Evolutionary conservation across 305 asterid species (phyloP).

Genomic region (Solanum hybrid): DNA sequence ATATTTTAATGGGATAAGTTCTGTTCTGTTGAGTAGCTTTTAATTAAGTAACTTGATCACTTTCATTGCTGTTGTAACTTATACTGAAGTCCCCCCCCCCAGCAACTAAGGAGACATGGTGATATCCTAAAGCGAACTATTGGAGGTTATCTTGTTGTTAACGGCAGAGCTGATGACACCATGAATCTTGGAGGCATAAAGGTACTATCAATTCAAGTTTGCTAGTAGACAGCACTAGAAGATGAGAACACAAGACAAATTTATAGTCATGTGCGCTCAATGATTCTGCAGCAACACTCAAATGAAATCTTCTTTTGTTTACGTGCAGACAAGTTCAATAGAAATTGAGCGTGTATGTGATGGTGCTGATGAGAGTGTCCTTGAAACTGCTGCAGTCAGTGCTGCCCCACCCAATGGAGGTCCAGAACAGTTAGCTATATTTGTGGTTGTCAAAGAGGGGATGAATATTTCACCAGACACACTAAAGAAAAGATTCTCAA

Average conservation of each 20-base stretch:
- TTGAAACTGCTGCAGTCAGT: conserved; percentile 91
- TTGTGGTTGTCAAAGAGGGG: conserved; percentile 68
- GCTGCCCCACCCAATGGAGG: conserved; percentile 69
- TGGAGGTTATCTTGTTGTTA: conserved; percentile 63
- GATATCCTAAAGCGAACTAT: conserved; percentile 67
- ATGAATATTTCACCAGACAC: conserved; percentile 26
- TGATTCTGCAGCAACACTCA: no score
- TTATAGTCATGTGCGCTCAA: no score
- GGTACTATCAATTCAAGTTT: conserved; percentile 24
- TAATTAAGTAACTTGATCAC: background rate
- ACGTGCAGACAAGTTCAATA: conserved; percentile 71
- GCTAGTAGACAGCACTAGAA: background rate
- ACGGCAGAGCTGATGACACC: conserved; percentile 95
- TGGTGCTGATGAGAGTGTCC: conserved; percentile 55
- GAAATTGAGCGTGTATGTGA: conserved; percentile 84
- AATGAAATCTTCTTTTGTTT: background rate
- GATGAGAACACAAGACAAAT: no score
- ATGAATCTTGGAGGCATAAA: conserved; percentile 97
- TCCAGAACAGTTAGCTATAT: conserved; percentile 65
- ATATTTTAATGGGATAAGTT: background rate
- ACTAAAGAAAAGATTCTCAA: conserved; percentile 51
- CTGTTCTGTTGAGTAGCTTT: background rate
- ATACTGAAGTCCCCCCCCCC: background rate
- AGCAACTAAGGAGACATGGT: conserved; percentile 94
- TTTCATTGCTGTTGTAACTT: background rate